Evolutionary conservation across 495 filamentous ascomycete genomes (phyloP), one percentile per base, ranked within the genome.

Genomic region (Physcia stellaris): DNA sequence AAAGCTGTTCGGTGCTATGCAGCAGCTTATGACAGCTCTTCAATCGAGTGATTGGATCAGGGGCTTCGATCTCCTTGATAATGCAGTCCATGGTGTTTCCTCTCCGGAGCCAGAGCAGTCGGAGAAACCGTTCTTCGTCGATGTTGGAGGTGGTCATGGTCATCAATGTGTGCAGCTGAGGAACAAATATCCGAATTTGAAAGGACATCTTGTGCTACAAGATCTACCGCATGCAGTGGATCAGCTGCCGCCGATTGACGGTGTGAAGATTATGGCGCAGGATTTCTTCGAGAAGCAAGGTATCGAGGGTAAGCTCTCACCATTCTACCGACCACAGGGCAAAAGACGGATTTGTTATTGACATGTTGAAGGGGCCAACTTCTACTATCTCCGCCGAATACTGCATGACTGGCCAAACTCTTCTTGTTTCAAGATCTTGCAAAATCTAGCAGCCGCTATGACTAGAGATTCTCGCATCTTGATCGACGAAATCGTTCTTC

Each of bases 81-180:
- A n/a, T 52, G 54, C 52, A 4, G 56, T 43, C 49, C 60, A 24
- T 51, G 55, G 24, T 46, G 45, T 21, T 48, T 61, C 26, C 39
- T 59, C 17, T 54, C 58, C 35, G 48, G 60, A 30, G 13, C 21
- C 38, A 42, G 16, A 20, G n/a, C 22, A 37, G 17, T 13, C 33
- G 2, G 42, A 53, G 12, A 36, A 32, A 6, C 32, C 48, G 12
- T 45, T 70, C 17, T 61, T 73, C 21, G 73, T 78, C 13, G 67
- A 78, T 39, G 54, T 77, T 4, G 72, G 70, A 4, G 71, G 74
- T 28, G 57, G 66, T 4, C 53, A 65, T 36, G 73, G 73, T 21
- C 68, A 75, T 20, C 67, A 75, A 35, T 62, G 58, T 35, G 49
- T 56, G 16, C 52, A 52, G 4, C 59, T 77, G 18, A 56, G 53